Base-by-base conservation (phyloP, 345 rosid genomes). In the Gossypium arboreum region DNA sequence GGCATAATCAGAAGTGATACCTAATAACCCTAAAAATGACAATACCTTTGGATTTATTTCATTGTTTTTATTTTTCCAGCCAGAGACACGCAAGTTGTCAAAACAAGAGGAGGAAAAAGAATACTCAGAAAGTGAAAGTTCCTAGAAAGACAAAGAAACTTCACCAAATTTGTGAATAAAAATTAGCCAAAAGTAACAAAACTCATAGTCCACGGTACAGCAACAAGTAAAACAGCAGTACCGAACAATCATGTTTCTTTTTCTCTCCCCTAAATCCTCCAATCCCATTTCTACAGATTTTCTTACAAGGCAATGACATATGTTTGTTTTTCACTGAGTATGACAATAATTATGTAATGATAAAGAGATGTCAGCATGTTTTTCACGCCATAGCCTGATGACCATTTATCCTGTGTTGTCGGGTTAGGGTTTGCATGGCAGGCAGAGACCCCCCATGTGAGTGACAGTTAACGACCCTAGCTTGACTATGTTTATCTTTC, bases 291-390 rank as follows among this genome's bases (percentile, higher is more conserved):
- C 51, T 47, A 25, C 8, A 0, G 24, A 50, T 16, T 34, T 34
- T 1, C 41, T 34, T 15, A 50, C 43, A 51, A 68, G 22, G 44
- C 61, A 24, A 10, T 24, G 17, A 5, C 17, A 44, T 11, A 4
- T 68, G 58, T 51, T 68, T 68, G 41, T 5, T 3, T 48, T 50
- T 68, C 55, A 44, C 18, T 47, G 58, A 25, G 54, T 12, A 68
- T 15, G 34, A 25, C 41, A 47, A 47, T 22, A 68, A 47, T 24
- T 27, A 59, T 12, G 64, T 27, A 68, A 68, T 3, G 73, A 68
- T 24, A 68, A 50, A 25, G 20, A 48, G 2, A 4, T 68, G 72
- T 48, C 72, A 68, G 72, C 72, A 8, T 24, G 72, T 48, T 68
- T 69, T 68, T 69, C 27, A 16, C 59, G 59, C 45, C 45, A 18